phyloP scores from a whole-genome alignment of 2,329 filamentous ascomycete genomes.

The Xylaria sp. region DNA sequence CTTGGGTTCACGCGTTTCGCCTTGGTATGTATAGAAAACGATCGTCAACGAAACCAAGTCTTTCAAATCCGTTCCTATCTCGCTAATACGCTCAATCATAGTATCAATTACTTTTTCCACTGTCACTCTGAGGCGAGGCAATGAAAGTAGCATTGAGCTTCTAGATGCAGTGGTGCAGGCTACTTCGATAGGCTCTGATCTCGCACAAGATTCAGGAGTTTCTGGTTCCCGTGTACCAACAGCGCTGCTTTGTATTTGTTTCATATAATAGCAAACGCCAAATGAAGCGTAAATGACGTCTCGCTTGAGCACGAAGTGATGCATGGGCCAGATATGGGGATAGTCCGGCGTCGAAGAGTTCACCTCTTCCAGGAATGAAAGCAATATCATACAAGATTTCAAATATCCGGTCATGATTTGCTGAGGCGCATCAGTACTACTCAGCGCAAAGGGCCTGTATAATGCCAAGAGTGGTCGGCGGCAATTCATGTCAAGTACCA shows the following conservation, averaged over 20 bases:
- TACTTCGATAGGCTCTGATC: constrained; percentile 32
- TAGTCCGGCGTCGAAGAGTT: constrained; percentile 55
- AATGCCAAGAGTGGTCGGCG: constrained; percentile 58
- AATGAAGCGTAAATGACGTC: constrained; percentile 62
- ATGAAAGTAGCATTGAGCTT: constrained; percentile 38
- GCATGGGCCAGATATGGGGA: constrained; percentile 56
- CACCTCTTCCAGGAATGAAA: constrained; percentile 61
- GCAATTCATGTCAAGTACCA: constrained; percentile 60
- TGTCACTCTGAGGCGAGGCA: constrained; percentile 34
- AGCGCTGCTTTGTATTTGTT: constrained; percentile 36
- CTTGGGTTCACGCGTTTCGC: constrained; percentile 47
- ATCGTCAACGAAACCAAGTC: constrained; percentile 56
- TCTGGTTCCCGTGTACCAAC: constrained; percentile 23
- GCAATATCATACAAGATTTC: constrained; percentile 60
- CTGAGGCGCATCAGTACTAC: constrained; percentile 54
- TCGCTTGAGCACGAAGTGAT: constrained; percentile 57
- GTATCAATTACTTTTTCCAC: constrained; percentile 56
- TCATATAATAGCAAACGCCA: constrained; percentile 62
- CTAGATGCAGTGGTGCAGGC: constrained; percentile 37
- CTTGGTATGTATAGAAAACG: constrained; percentile 53
- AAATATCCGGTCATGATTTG: constrained; percentile 60
- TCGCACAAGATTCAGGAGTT: constrained; percentile 24
- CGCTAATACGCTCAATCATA: constrained; percentile 49
- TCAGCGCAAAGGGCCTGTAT: constrained; percentile 61
- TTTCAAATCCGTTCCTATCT: constrained; percentile 56